Evolutionary conservation across 768 basidiomycete genomes (phyloP), one percentile per base, ranked within the genome.

Genomic region (Amanita exitialis): DNA sequence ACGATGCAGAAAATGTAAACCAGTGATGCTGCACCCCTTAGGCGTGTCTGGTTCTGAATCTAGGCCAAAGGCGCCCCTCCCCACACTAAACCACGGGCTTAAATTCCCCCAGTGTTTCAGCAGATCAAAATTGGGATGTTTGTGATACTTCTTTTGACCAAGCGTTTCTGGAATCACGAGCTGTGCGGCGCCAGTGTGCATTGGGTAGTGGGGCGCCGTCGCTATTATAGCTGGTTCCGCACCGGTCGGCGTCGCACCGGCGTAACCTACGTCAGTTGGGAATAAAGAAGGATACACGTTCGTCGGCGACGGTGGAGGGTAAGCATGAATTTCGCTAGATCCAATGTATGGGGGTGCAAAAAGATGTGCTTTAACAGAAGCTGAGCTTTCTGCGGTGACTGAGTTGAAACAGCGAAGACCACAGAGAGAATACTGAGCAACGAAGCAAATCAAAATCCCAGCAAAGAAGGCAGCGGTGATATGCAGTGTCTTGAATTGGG

Each of bases 101-200:
- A 90, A 63, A 59, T 90, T 91, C 1, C 90, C 90, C 90, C 90
- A 92, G 38, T 79, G 76, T 61, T 73, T 77, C 66, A 90, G 80
- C 39, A 91, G 58, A 59, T 84, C 77, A 56, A 88, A 90, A 8
- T 69, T 61, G 13, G 18, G 13, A 25, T 41, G 16, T 15, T 35
- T 23, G 20, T 6, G 20, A 20, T 44, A 8, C 30, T 66, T 64
- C 21, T 57, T 59, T 42, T 60, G 41, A 52, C 55, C 57, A 54
- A 75, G 51, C 3, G 61, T 53, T 3, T 68, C 56, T 1, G 85
- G 82, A n/a, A 64, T 64, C 27, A 88, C 71, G 41, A 90, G 76
- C 43, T 80, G 72, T 2, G 83, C 71, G 1, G 81, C 80, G 8
- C 80, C 86, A 0, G 82, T 79, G 48, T 91, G 86, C 12, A 85